Percentiles rank a stretch among this genome's conserved stretches.
These are phyloP conservation scores for Glonium stellatum DNA, from an alignment of 495 filamentous ascomycete species.

Conservation along the genomic window DNA sequence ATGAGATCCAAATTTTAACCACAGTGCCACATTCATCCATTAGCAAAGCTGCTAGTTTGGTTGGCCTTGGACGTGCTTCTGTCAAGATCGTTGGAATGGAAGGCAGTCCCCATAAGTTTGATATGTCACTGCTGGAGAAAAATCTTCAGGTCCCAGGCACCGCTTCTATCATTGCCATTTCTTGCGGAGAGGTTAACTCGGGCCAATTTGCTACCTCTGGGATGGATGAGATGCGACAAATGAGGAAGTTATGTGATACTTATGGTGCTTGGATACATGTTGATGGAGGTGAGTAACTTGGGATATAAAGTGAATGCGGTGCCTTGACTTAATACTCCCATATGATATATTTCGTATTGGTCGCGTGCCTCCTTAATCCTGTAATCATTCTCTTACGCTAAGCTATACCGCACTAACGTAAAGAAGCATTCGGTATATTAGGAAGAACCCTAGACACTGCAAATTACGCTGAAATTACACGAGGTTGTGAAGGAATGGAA, in stretches of 20 bases:
- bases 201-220: constrained; percentile 67
- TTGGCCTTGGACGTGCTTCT: constrained; percentile 68
- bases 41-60: constrained; percentile 69
- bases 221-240: constrained; percentile 50
- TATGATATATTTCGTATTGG: not conserved
- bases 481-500: constrained; percentile 60
- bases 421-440: constrained; percentile 77
- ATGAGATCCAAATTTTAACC: constrained; percentile 66
- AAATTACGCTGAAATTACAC: constrained; percentile 52
- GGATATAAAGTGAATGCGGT: not conserved
- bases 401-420: not conserved
- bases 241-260: constrained; percentile 63
- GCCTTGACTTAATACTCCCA: not conserved
- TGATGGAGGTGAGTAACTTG: constrained; percentile 56
- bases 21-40: constrained; percentile 78
- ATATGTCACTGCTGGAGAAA: constrained; percentile 54
- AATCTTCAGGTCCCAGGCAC: constrained; percentile 45
- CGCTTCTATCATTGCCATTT: constrained; percentile 69
- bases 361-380: not conserved
- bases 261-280: constrained; percentile 85
- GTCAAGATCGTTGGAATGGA: constrained; percentile 53
- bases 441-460: constrained; percentile 48
- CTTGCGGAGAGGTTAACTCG: constrained; percentile 86
- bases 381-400: not conserved
- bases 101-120: constrained; percentile 56